Evolutionary conservation across 345 rosid genomes (phyloP), one percentile per base, ranked within the genome.

Genomic region (Excoecaria cochinchinensis): DNA sequence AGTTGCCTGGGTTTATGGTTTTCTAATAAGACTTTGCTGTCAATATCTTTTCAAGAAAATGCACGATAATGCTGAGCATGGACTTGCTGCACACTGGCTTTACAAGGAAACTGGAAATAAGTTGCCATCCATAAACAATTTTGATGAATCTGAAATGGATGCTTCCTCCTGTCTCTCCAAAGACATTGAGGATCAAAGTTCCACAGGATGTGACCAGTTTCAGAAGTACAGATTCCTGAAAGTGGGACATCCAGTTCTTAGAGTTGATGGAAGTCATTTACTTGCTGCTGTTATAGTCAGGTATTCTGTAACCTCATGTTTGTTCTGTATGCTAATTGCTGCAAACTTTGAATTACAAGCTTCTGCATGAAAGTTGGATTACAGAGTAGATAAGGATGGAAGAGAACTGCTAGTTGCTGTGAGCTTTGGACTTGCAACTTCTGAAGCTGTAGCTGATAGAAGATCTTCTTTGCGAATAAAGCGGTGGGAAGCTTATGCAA

Each of bases 31-130:
- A 62, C 38, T 52, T 58, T 14, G 47, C 17, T 24, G n/a, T 24
- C 3, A 15, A 48, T 19, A 8, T 39, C 47, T 56, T 78, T 76
- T 78, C 5, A 80, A 88, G 95, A 90, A 84, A 84, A 90, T 90
- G 95, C 92, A 90, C 15, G 91, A 90, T 55, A 84, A 85, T 82
- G 95, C 95, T 65, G 95, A 90, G 74, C 89, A 90, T 84, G 95
- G 92, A 62, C 90, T 88, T 81, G 92, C 95, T 50, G 95, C 95
- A n/a, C 95, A 90, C 80, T 90, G 95, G 95, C 91, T 90, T 67
- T 90, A 90, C 72, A 90, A 90, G 80, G 95, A 90, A 87, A 81
- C 85, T 69, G 90, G 83, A 61, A 86, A 77, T 71, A 75, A 74
- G 61, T 75, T 87, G 71, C 82, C 85, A 53, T 75, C 83, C 6